Conservation (phyloP, 2,329 filamentous ascomycete genomes). For the Grosmannia serpens region DNA sequence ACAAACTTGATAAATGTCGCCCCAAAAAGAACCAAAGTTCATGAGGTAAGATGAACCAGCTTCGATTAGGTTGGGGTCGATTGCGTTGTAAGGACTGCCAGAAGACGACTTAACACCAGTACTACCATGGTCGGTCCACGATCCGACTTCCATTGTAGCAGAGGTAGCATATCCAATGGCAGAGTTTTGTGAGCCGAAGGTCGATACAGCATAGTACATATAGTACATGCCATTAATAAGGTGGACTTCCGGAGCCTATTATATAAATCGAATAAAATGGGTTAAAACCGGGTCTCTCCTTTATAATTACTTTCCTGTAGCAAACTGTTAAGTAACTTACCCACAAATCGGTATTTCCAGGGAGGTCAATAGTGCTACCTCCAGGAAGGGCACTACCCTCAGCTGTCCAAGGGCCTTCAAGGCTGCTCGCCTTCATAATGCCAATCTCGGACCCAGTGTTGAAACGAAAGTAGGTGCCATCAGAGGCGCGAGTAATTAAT, state of each 20-base stretch:
- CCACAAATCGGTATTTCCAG: constrained; percentile 28
- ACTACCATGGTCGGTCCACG: constrained; percentile 48
- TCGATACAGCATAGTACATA: constrained; percentile 54
- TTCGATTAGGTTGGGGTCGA: constrained; percentile 44
- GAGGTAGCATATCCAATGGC: constrained; percentile 46
- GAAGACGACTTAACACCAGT: constrained; percentile 36
- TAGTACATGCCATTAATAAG: constrained; percentile 47
- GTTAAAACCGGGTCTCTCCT: too few relatives aligned
- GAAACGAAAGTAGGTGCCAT: constrained; percentile 31
- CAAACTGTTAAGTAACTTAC: constrained; percentile 11
- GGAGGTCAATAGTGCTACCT: constrained; percentile 24
- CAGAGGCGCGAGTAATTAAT: constrained; percentile 23
- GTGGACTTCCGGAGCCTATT: constrained; percentile 50
- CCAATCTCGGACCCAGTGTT: constrained; percentile 28
- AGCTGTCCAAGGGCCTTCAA: constrained; percentile 30
- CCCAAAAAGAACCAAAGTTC: constrained; percentile 60
- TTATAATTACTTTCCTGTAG: too few relatives aligned
- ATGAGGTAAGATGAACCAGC: constrained; percentile 32
- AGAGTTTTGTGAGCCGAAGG: constrained; percentile 47
- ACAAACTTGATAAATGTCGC: constrained; percentile 41
- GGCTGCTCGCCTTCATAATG: constrained; percentile 23
- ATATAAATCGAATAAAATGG: not conserved
- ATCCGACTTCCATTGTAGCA: constrained; percentile 36
- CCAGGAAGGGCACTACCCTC: constrained; percentile 24
- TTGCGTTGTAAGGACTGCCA: constrained; percentile 42